Evolutionary conservation across 108 stramenopile genomes (phyloP), one percentile per base, ranked within the genome.

Genomic region (Nitzschia sp.): DNA sequence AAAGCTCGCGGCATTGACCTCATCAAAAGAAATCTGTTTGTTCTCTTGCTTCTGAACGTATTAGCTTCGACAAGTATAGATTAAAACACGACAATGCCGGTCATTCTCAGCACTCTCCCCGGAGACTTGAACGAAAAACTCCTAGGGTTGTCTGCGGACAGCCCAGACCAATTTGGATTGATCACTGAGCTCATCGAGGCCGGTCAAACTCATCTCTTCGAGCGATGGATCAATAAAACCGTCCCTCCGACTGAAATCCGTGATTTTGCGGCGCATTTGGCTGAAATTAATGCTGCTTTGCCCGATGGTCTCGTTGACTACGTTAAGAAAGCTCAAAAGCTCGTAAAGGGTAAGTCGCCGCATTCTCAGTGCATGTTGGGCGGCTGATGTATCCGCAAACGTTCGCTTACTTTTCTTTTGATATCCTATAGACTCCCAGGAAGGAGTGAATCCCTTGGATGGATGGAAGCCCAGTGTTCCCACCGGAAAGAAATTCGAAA

Each of bases 381-480:
- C n/a, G n/a, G n/a, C n/a, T n/a, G n/a, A n/a, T n/a, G n/a, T n/a
- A n/a, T n/a, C n/a, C n/a, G n/a, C n/a, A n/a, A n/a, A n/a, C n/a
- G n/a, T n/a, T n/a, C n/a, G n/a, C n/a, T n/a, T n/a, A n/a, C n/a
- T 42, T 42, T 42, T 42, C 38, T 42, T 42, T 9, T 13, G 38
- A 42, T 13, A 42, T 42, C 38, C 38, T 8, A 63, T 28, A 68
- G 84, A 88, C 28, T 84, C 82, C 72, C 60, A 76, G 26, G 49
- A 76, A 31, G 97, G 97, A 34, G 90, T 83, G 15, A 99, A 99
- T 75, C 98, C 98, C 6, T 81, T 98, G 56, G 97, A 97, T 58
- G 98, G 97, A 31, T 97, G 93, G 86, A 78, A 66, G 27, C 98
- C 98, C 0, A 74, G 57, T 38, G 90, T 99, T n/a, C 96, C 95